Evolutionary conservation across 495 filamentous ascomycete genomes (phyloP).

Genomic region (Neurospora intermedia): DNA sequence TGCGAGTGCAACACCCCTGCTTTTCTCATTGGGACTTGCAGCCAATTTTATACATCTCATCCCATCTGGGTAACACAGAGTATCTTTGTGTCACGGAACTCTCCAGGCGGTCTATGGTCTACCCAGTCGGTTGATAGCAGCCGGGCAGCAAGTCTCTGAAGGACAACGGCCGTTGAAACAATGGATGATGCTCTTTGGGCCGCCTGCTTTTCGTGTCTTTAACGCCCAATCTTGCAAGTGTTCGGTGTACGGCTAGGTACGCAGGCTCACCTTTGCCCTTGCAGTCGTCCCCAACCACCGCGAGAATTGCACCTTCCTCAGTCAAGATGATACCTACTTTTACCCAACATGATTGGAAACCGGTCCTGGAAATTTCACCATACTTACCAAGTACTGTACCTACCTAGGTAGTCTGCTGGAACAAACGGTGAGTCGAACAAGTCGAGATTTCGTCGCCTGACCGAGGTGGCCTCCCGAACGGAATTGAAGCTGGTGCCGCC

Average conservation of each 20-base stretch:
- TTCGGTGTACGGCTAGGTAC: not conserved
- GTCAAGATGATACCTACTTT: not conserved
- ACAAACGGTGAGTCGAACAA: not conserved
- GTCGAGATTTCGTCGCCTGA: not conserved
- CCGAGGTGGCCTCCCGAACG: not conserved
- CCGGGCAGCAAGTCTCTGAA: not conserved
- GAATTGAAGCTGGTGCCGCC: not conserved
- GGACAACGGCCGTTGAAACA: conserved; percentile 4
- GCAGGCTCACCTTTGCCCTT: not conserved
- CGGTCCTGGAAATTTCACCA: not conserved
- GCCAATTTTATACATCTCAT: not conserved
- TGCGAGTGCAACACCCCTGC: not conserved
- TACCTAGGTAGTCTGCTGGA: not conserved
- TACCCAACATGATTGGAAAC: not conserved
- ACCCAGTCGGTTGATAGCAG: not conserved
- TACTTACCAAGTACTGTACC: not conserved
- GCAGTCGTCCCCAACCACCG: not conserved
- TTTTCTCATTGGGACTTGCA: not conserved
- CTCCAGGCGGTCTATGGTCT: not conserved
- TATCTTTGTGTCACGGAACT: not conserved
- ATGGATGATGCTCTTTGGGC: not conserved
- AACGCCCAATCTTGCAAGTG: not conserved
- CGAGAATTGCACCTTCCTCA: not conserved
- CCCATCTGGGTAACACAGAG: not conserved
- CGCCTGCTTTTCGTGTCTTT: not conserved